Percentiles rank a stretch among this genome's conserved stretches.
These are phyloP conservation scores for Fusarium acutatum DNA, from an alignment of 2,329 filamentous ascomycete genomes.

Conservation along the genomic window DNA sequence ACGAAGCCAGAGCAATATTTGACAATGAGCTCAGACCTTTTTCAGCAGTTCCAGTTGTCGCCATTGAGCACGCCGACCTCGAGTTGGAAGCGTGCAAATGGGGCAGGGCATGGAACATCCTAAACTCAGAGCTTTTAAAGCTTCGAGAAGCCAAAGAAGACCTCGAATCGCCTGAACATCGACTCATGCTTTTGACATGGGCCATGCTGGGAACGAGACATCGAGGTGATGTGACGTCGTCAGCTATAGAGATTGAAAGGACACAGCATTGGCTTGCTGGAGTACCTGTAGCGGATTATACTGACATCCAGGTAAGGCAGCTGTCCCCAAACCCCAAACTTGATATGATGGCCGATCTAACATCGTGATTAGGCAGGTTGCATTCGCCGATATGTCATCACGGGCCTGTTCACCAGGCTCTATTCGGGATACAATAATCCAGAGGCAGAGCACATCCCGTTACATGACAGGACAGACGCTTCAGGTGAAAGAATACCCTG, in stretches of 20 bases:
- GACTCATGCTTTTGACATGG: neutral
- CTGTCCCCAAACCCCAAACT: neutral
- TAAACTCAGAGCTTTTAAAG: neutral
- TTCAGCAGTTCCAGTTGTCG: neutral
- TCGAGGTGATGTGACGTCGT: neutral
- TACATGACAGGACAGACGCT: neutral
- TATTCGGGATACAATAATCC: neutral
- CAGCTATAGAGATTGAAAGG: neutral
- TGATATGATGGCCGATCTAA: neutral
- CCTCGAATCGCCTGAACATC: neutral
- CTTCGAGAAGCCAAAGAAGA: neutral
- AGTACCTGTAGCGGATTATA: neutral
- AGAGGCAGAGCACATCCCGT: neutral
- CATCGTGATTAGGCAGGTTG: neutral
- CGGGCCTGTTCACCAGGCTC: neutral
- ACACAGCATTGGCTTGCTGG: neutral
- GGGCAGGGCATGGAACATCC: neutral
- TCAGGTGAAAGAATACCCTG: neutral
- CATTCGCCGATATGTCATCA: neutral
- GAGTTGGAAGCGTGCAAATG: neutral
- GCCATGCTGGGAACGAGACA: neutral
- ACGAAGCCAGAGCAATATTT: neutral
- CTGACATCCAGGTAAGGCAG: neutral
- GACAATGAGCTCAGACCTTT: neutral
- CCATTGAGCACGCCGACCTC: neutral